Percentiles rank a stretch among this genome's conserved stretches.
phyloP scores from a whole-genome alignment of 2,329 filamentous ascomycete genomes.

The Alternaria longipes region DNA sequence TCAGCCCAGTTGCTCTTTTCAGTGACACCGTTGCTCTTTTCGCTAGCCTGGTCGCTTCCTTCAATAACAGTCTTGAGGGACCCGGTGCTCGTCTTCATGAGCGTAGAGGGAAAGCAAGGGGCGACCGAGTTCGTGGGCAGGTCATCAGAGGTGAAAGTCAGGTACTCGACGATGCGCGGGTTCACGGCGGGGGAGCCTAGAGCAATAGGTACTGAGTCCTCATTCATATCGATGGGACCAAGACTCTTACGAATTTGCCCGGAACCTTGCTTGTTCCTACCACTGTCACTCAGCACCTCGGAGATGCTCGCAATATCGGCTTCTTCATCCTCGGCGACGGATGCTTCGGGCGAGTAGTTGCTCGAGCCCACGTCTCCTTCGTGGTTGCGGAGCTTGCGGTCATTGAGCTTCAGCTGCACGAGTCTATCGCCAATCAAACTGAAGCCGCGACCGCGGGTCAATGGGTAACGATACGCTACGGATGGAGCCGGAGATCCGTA shows the following conservation, averaged over 20 bases:
- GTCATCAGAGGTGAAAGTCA: conserved; percentile 40
- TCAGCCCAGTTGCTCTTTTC: conserved; percentile 49
- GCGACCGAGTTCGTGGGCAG: conserved; percentile 32
- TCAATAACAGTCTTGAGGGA: conserved; percentile 18
- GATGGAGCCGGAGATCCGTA: conserved; percentile 41
- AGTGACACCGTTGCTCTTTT: conserved; percentile 39
- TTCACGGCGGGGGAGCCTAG: conserved; percentile 40
- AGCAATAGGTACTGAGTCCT: conserved; percentile 35
- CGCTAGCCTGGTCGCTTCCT: conserved; percentile 22
- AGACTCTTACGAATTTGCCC: conserved; percentile 23
- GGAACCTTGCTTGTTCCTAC: conserved; percentile 16
- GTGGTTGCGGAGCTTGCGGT: conserved; percentile 21
- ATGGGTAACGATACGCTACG: conserved; percentile 21
- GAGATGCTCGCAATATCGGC: conserved; percentile 26
- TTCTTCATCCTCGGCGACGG: conserved; percentile 29
- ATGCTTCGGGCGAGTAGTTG: conserved; percentile 29
- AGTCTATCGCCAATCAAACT: conserved; percentile 89
- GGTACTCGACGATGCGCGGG: conserved; percentile 40
- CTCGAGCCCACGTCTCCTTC: conserved; percentile 31
- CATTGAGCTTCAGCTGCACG: conserved; percentile 65
- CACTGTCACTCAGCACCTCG: conserved; percentile 29
- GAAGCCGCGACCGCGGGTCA: conserved; percentile 61
- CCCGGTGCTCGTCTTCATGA: conserved; percentile 20
- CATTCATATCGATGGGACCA: conserved; percentile 11
- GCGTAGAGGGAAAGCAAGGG: conserved; percentile 24